These are phyloP conservation scores for Botrytis byssoidea DNA, from an alignment of 2,329 filamentous ascomycete species.

Conservation along the genomic window DNA sequence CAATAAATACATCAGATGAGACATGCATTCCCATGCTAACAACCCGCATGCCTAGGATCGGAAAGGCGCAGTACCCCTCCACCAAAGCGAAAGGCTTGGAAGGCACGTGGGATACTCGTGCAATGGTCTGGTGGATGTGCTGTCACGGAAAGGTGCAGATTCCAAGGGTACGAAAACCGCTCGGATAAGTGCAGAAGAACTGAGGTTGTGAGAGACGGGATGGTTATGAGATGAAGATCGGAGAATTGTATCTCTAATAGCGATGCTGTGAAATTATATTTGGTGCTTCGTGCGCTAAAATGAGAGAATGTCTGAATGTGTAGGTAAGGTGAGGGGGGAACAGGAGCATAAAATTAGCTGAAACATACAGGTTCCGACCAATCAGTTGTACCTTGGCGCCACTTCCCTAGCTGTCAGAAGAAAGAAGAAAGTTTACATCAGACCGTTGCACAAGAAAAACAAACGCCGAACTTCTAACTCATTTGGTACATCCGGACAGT, in stretches of 20 bases:
- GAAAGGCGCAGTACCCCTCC: conserved; percentile 15
- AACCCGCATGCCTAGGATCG: background rate
- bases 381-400: background rate
- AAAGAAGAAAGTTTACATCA: background rate
- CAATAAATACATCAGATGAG: conserved; percentile 13
- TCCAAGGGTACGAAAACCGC: conserved; percentile 19
- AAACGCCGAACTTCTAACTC: conserved; percentile 15
- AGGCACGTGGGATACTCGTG: conserved; percentile 18
- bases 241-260: conserved; percentile 15
- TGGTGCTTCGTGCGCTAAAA: background rate
- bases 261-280: conserved; percentile 8
- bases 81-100: conserved; percentile 6
- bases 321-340: background rate
- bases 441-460: conserved; percentile 1
- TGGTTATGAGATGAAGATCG: conserved; percentile 7
- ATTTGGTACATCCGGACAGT: conserved; percentile 2
- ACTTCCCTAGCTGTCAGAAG: background rate
- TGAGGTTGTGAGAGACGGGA: conserved; percentile 6
- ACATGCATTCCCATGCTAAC: background rate
- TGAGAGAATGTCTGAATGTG: background rate
- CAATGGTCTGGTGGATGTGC: conserved; percentile 12
- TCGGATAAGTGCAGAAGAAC: conserved; percentile 5
- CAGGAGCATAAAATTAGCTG: conserved; percentile 6
- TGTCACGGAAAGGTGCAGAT: conserved; percentile 19
- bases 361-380: conserved; percentile 1